A percentile compares a stretch with the other conserved stretches of the same genome.
phyloP scores from a whole-genome alignment of 768 basidiomycete species.

The Auriculariales sp. region DNA sequence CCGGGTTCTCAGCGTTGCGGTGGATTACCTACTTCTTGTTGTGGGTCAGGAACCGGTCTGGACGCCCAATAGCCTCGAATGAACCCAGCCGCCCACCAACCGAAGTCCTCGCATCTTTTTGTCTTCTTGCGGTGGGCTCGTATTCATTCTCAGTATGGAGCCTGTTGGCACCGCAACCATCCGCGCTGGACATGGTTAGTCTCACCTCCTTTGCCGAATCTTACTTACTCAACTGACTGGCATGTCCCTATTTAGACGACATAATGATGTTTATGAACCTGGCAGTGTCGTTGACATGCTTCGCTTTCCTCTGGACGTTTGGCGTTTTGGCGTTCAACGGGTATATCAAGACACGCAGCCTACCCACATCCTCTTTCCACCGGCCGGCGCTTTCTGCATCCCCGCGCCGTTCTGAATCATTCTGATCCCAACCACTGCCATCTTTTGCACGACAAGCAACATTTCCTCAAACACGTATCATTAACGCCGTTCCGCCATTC shows the following conservation, averaged over 20 bases:
- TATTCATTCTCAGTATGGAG: conserved; percentile 84
- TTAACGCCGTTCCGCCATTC: no score
- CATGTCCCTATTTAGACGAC: conserved; percentile 33
- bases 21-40: conserved; percentile 91
- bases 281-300: conserved; percentile 72
- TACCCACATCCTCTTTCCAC: background rate
- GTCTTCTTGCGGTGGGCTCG: conserved; percentile 73
- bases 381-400: no score
- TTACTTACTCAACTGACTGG: background rate
- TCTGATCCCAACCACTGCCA: no score
- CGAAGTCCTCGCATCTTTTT: conserved; percentile 83
- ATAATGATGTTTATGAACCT: conserved; percentile 78
- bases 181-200: conserved; percentile 67
- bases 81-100: conserved; percentile 88
- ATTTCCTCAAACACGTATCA: no score
- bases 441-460: no score
- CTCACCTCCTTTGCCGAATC: background rate
- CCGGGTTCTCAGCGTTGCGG: conserved; percentile 62
- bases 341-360: conserved; percentile 35
- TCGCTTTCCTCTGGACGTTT: conserved; percentile 77
- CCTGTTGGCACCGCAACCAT: conserved; percentile 84
- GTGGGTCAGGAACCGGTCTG: conserved; percentile 22
- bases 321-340: conserved; percentile 68
- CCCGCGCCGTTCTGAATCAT: background rate
- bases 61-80: conserved; percentile 55